Conservation (phyloP, 768 basidiomycete genomes). For the Lepiota venenata region DNA sequence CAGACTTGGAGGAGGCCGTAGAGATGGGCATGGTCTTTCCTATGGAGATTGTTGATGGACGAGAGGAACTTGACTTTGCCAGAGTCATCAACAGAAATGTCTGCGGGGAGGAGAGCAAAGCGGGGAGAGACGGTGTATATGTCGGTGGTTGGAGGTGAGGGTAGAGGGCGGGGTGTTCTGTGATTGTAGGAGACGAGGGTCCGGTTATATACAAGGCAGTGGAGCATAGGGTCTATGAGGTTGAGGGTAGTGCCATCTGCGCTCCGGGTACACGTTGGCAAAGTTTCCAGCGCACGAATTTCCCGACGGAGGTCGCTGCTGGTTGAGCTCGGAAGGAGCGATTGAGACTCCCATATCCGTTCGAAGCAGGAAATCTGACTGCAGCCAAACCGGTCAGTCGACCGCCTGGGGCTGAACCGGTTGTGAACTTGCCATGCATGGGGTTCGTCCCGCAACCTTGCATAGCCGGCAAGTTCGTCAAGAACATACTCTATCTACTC, state of each 20-base stretch:
- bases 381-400: neutral
- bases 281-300: neutral
- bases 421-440: constrained; percentile 30
- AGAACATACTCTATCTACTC: constrained; percentile 43
- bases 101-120: constrained; percentile 43
- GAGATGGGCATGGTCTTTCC: constrained; percentile 21
- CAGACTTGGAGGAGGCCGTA: constrained; percentile 30
- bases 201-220: constrained; percentile 36
- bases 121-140: constrained; percentile 36
- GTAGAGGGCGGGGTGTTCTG: constrained; percentile 21
- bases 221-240: constrained; percentile 38
- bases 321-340: constrained; percentile 17
- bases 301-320: neutral
- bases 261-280: constrained; percentile 11
- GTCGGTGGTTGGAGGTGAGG: constrained; percentile 26
- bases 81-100: constrained; percentile 31
- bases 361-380: constrained; percentile 58
- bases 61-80: constrained; percentile 33
- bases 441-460: constrained; percentile 32
- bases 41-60: constrained; percentile 55
- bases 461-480: constrained; percentile 47
- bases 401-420: no score
- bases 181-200: constrained; percentile 31
- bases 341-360: constrained; percentile 47
- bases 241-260: constrained; percentile 20